A percentile compares a stretch with the other conserved stretches of the same genome.
phyloP scores from a whole-genome alignment of 306 rosid species.

The Acacia crassicarpa region DNA sequence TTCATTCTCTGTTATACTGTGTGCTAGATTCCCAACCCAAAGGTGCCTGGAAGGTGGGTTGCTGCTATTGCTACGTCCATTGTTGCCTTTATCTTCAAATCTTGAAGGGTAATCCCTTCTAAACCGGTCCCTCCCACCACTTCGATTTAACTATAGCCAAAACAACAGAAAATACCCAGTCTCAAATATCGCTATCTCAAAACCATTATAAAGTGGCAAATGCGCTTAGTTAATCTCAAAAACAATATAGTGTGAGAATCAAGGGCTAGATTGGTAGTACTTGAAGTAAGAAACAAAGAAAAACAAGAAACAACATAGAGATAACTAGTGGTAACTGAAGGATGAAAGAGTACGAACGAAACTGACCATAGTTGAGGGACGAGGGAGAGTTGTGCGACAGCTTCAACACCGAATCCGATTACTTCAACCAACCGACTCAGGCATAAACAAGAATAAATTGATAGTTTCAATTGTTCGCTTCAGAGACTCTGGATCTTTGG shows the following conservation, averaged over 20 bases:
- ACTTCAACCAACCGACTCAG: not conserved
- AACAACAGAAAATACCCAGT: constrained; percentile 13
- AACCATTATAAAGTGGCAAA: not conserved
- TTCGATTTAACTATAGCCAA: constrained; percentile 41
- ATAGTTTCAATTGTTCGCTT: not conserved
- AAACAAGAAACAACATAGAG: not conserved
- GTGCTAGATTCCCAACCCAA: constrained; percentile 89
- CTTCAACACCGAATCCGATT: not conserved
- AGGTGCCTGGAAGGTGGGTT: constrained; percentile 82
- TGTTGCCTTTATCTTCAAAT: constrained; percentile 38
- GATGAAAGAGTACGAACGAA: not conserved
- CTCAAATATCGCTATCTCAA: not conserved
- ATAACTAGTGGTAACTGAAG: not conserved
- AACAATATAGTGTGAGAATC: not conserved
- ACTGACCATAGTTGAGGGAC: constrained; percentile 43
- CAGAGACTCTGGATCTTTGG: constrained; percentile 1
- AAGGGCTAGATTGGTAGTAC: not conserved
- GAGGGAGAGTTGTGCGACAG: not conserved
- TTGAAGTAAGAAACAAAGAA: not conserved
- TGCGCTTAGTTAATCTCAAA: not conserved
- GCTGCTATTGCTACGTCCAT: constrained; percentile 39
- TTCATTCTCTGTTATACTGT: constrained; percentile 58
- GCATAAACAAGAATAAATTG: not conserved
- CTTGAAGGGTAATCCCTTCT: constrained; percentile 56
- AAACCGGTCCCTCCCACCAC: constrained; percentile 47